Conservation (phyloP, 345 rosid species). For the Eucalyptus caleyi region DNA sequence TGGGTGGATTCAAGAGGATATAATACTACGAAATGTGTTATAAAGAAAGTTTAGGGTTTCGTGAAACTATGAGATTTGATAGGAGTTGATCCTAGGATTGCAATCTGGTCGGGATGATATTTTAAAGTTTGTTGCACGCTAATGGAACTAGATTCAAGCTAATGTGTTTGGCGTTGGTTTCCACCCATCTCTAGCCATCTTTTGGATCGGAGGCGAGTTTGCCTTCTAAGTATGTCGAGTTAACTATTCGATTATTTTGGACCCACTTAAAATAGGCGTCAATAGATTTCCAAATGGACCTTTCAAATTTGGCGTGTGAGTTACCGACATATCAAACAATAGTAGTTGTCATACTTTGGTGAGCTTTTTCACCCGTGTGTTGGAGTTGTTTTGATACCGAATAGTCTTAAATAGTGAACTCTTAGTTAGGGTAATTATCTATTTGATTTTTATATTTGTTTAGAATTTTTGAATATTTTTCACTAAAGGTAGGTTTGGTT, state of each 20-base stretch:
- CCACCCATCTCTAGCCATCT: not conserved
- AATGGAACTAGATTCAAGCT: not conserved
- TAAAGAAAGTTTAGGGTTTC: not conserved
- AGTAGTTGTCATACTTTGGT: not conserved
- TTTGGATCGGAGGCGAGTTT: rapidly evolving
- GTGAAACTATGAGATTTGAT: rapidly evolving
- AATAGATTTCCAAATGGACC: not conserved
- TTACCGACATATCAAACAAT: not conserved
- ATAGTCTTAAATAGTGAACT: too few relatives aligned
- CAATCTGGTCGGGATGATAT: rapidly evolving
- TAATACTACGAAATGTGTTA: not conserved
- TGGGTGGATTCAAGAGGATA: not conserved
- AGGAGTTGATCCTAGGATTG: rapidly evolving
- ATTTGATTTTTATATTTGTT: too few relatives aligned
- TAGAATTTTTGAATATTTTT: not conserved
- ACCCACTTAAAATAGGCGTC: not conserved
- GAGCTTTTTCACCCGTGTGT: not conserved
- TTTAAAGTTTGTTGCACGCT: not conserved
- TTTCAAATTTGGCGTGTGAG: rapidly evolving
- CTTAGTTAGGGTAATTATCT: not conserved
- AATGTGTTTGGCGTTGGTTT: not conserved
- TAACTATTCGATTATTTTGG: not conserved
- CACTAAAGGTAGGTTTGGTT: rapidly evolving
- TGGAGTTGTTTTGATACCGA: not conserved
- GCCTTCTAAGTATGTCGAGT: not conserved